phyloP scores from a whole-genome alignment of 139 green algal species.

The Tetraselmis chui region DNA sequence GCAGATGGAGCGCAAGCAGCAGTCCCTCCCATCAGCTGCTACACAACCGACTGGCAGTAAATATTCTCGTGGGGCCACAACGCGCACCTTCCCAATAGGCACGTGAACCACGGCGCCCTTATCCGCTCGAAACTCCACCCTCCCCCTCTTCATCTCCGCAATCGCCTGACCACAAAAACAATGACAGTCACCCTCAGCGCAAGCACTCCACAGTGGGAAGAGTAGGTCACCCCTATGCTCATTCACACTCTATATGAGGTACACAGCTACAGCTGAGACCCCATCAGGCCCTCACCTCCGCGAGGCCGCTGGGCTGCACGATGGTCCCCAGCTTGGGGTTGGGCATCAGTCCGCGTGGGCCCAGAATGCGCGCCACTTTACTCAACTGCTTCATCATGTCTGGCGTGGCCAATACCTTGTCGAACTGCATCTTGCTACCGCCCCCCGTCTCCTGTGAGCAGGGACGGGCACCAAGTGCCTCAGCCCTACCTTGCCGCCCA shows the following conservation, averaged over 20 bases:
- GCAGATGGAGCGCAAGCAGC: no score
- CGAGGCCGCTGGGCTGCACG: background rate
- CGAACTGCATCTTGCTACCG: slow-evolving; percentile 44
- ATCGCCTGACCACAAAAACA: slow-evolving; percentile 51
- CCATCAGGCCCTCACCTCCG: slow-evolving; percentile 32
- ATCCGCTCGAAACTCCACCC: slow-evolving; percentile 79
- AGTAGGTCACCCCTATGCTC: no score
- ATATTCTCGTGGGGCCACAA: no score
- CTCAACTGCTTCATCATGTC: slow-evolving; percentile 73
- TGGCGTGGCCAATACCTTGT: slow-evolving; percentile 66
- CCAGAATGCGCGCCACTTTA: slow-evolving; percentile 69
- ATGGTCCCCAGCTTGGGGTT: slow-evolving; percentile 77
- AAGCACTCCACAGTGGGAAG: no score
- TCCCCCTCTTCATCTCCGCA: slow-evolving; percentile 53
- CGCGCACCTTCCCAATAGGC: slow-evolving; percentile 51
- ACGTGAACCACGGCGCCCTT: slow-evolving; percentile 67
- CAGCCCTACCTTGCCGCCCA: no score
- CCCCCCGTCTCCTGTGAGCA: slow-evolving; percentile 9
- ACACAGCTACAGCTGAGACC: no score
- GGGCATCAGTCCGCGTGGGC: slow-evolving; percentile 92
- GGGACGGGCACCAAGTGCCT: no score
- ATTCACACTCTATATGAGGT: no score
- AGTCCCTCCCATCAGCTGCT: no score
- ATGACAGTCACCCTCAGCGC: slow-evolving; percentile 72
- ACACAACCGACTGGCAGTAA: no score